These are phyloP conservation scores for Fusarium sp. DNA, from an alignment of 2,329 filamentous ascomycete species.

Conservation along the genomic window DNA sequence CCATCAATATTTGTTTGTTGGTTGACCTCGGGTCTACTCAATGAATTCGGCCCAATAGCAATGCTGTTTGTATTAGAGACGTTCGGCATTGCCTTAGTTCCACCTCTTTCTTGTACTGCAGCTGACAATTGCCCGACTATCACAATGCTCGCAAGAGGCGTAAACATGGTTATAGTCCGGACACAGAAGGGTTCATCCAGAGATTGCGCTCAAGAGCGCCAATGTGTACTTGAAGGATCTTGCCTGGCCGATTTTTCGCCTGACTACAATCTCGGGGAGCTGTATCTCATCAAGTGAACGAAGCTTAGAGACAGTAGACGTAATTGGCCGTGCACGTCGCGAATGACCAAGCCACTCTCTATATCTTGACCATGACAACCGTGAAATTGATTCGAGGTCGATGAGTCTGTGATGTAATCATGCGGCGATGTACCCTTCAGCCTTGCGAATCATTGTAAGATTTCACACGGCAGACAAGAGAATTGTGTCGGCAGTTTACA, in stretches of 20 bases:
- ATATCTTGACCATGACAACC: background rate
- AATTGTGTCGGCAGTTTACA: background rate
- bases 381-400: background rate
- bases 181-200: background rate
- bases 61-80: background rate
- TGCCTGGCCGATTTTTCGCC: background rate
- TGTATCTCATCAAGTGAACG: background rate
- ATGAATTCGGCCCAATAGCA: too few species aligned
- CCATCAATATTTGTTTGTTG: background rate
- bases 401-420: background rate
- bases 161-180: too few species aligned
- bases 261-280: background rate
- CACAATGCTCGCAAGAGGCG: background rate
- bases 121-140: background rate
- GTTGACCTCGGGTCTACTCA: too few species aligned
- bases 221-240: too few species aligned
- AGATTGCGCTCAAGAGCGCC: background rate
- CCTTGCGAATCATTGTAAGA: background rate
- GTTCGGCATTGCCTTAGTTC: background rate
- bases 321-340: too few species aligned
- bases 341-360: background rate
- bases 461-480: background rate
- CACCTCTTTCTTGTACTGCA: background rate
- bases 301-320: background rate
- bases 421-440: background rate